These are phyloP conservation scores for Epichloe uncinata DNA, from an alignment of 2,329 filamentous ascomycete genomes.

Conservation along the genomic window DNA sequence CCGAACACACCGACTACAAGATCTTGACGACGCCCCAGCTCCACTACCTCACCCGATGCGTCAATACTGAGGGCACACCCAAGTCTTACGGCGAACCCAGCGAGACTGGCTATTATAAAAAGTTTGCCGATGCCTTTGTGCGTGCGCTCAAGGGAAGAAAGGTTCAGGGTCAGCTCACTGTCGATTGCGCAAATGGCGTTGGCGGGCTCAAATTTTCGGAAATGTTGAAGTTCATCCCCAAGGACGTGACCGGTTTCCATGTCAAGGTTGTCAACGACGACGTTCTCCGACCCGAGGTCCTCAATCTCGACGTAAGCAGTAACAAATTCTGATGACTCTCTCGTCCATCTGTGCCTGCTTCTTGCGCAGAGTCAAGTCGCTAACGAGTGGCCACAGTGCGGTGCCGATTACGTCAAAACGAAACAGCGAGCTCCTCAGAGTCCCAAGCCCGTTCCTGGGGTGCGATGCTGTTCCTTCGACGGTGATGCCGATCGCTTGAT, in stretches of 20 bases:
- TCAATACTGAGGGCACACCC: conserved; percentile 82
- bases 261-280: conserved; percentile 88
- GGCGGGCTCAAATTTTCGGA: conserved; percentile 83
- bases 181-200: conserved; percentile 95
- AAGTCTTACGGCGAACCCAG: conserved; percentile 81
- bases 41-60: conserved; percentile 88
- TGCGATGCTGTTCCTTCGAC: conserved; percentile 81
- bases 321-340: not conserved
- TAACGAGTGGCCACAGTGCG: conserved; percentile 45
- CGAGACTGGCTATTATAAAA: conserved; percentile 90
- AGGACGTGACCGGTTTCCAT: conserved; percentile 56
- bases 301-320: conserved; percentile 68
- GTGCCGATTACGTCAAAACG: conserved; percentile 95
- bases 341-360: not conserved
- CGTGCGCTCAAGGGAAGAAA: conserved; percentile 67
- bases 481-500: conserved; percentile 92
- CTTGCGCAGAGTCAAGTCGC: not conserved
- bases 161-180: conserved; percentile 59
- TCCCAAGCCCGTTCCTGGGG: conserved; percentile 62
- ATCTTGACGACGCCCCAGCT: conserved; percentile 94
- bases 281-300: conserved; percentile 72
- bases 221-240: conserved; percentile 69
- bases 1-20: conserved; percentile 72
- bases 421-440: conserved; percentile 79
- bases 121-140: conserved; percentile 74